These are phyloP conservation scores for Trichoderma sp. DNA, from an alignment of 2,329 filamentous ascomycete genomes.

Conservation along the genomic window DNA sequence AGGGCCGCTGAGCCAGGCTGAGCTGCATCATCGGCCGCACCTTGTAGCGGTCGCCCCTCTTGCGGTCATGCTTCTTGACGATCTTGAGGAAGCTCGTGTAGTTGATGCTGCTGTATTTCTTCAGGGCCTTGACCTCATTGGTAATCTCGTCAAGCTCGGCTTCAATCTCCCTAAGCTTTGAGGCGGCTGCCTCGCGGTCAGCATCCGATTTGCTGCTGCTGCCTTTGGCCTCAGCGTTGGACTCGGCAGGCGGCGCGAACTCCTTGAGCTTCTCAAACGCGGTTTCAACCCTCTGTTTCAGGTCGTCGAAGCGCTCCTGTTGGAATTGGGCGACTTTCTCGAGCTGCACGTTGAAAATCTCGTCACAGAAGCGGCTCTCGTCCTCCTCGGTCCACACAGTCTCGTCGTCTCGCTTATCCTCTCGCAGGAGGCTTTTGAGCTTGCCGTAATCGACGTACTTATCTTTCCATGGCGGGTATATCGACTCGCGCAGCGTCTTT, in stretches of 20 bases:
- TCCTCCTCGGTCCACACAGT: slow-evolving; percentile 89
- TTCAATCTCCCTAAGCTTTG: slow-evolving; percentile 69
- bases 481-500: slow-evolving; percentile 76
- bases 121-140: slow-evolving; percentile 87
- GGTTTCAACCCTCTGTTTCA: slow-evolving; percentile 57
- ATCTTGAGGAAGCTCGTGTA: slow-evolving; percentile 98
- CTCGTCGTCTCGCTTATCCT: slow-evolving; percentile 65
- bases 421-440: slow-evolving; percentile 85
- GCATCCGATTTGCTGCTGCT: slow-evolving; percentile 36
- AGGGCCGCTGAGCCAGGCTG: slow-evolving; percentile 81
- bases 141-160: slow-evolving; percentile 83
- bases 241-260: slow-evolving; percentile 57
- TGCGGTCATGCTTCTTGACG: slow-evolving; percentile 97
- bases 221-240: slow-evolving; percentile 40
- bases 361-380: slow-evolving; percentile 90
- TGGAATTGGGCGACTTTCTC: slow-evolving; percentile 95
- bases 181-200: slow-evolving; percentile 52
- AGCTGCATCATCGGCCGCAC: slow-evolving; percentile 91
- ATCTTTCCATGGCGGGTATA: slow-evolving; percentile 86
- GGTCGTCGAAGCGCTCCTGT: slow-evolving; percentile 66
- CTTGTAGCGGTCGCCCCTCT: slow-evolving; percentile 81
- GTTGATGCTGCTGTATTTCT: slow-evolving; percentile 94
- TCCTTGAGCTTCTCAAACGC: slow-evolving; percentile 75
- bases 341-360: slow-evolving; percentile 90
- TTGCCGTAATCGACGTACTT: slow-evolving; percentile 95